phyloP scores from a whole-genome alignment of 768 basidiomycete species.

The Hydnum rufescens region DNA sequence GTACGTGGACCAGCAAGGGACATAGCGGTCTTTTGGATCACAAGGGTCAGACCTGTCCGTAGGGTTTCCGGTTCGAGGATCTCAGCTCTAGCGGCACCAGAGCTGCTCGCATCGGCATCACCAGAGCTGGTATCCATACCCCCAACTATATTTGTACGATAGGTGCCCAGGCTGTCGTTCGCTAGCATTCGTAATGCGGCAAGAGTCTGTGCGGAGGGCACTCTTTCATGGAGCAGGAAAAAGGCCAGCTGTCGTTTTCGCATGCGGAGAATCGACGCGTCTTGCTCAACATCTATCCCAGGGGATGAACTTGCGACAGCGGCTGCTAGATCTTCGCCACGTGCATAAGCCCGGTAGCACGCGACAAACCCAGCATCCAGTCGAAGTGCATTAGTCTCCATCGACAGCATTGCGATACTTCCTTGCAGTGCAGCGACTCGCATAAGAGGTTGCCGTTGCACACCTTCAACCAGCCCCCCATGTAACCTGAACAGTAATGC shows the following conservation, averaged over 20 bases:
- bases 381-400: slow-evolving; percentile 5
- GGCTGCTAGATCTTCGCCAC: slow-evolving; percentile 7
- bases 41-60: background rate
- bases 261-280: background rate
- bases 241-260: slow-evolving; percentile 7
- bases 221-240: slow-evolving; percentile 8
- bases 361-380: slow-evolving; percentile 6
- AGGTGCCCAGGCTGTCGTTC: background rate
- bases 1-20: background rate
- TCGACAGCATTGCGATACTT: slow-evolving; percentile 9
- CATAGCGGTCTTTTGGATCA: background rate
- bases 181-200: background rate
- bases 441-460: slow-evolving; percentile 40
- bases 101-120: background rate
- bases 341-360: slow-evolving; percentile 9
- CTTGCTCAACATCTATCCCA: slow-evolving; percentile 1
- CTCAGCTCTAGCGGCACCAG: no score
- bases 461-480: slow-evolving; percentile 39
- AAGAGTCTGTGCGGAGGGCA: slow-evolving; percentile 3
- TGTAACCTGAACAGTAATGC: slow-evolving; percentile 37
- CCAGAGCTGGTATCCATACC: no score
- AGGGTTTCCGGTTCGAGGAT: background rate
- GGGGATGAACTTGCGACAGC: background rate
- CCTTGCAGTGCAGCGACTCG: slow-evolving; percentile 18
- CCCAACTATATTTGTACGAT: background rate